Base-by-base conservation (phyloP, 768 basidiomycete species). In the Lyophyllum semitale region DNA sequence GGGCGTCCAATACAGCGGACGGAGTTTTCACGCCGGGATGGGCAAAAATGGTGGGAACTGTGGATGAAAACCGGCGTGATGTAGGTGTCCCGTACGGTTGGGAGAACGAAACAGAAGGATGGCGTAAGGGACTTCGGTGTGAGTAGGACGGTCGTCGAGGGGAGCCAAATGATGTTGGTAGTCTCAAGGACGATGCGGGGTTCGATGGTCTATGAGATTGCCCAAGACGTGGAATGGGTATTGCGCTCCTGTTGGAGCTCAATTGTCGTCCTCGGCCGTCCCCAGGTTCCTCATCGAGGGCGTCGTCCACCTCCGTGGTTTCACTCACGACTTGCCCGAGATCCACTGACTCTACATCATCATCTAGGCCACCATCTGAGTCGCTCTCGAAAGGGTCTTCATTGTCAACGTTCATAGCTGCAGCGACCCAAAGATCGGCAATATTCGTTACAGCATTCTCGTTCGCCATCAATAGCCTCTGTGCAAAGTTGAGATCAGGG, bases 341-440 rank as follows among this genome's bases (percentile, higher is more conserved):
- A 49, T 60, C 63, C 32, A 38, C 50, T 40, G 47, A 55, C 26
- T 67, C 70, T 38, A 62, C 60, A 26, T 65, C 70, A 20, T 59
- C 64, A n/a, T 76, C 74, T 12, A 66, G 64, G 26, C 65, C 73
- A 30, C 59, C 67, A 48, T 81, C 84, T 41, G 75, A 73, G 53
- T 85, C 87, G 11, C 72, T 75, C 61, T 86, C 84, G 56, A 89
- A 90, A 2, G 87, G 86, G 53, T 94, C 87, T 59, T 95, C 93
- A 62, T 91, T 89, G 66, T 96, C 95, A 27, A 88, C 93, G 56
- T 96, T 97, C 75, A 96, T 93, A 6, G 96, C 97, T 18, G 95
- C 91, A 4, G 94, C 93, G 48, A 98, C 93, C 97, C 97, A 99
- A 20, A 99, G 76, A 71, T 98, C 96, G 22, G 94, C 92, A 65